phyloP scores from a whole-genome alignment of 306 rosid genomes.

The Gillenia trifoliata region DNA sequence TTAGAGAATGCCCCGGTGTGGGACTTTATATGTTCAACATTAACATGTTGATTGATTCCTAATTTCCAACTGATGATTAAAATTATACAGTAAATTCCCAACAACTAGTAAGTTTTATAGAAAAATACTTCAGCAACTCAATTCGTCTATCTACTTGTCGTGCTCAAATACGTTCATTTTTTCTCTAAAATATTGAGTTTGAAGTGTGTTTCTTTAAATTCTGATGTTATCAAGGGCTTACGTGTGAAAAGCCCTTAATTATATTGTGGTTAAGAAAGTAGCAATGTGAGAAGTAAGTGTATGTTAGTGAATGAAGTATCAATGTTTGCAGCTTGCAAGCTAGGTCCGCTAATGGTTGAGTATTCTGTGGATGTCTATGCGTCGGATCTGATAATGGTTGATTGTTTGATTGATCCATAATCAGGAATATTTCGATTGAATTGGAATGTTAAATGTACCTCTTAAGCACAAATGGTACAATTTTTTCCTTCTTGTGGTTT shows the following conservation, averaged over 20 bases:
- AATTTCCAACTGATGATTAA: no score
- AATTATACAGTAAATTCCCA: no score
- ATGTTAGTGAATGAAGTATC: background rate
- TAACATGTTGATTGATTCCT: no score
- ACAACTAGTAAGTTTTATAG: no score
- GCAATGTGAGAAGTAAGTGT: background rate
- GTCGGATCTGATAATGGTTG: background rate
- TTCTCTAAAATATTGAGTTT: no score
- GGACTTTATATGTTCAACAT: background rate
- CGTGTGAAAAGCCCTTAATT: no score
- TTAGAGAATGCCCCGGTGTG: background rate
- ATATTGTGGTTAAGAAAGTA: no score
- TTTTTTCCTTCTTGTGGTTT: background rate
- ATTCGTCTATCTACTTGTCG: no score
- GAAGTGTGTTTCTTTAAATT: no score
- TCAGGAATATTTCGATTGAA: background rate
- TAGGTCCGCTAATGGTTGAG: background rate
- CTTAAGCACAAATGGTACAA: background rate
- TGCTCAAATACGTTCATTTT: no score
- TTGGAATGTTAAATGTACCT: background rate
- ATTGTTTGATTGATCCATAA: background rate
- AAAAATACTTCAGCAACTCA: no score
- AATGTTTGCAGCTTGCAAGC: background rate
- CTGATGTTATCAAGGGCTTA: no score
- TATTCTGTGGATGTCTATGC: background rate